These are phyloP conservation scores for Mucor racemosus DNA, from an alignment of 371 early-diverging fungal genomes.

Conservation along the genomic window DNA sequence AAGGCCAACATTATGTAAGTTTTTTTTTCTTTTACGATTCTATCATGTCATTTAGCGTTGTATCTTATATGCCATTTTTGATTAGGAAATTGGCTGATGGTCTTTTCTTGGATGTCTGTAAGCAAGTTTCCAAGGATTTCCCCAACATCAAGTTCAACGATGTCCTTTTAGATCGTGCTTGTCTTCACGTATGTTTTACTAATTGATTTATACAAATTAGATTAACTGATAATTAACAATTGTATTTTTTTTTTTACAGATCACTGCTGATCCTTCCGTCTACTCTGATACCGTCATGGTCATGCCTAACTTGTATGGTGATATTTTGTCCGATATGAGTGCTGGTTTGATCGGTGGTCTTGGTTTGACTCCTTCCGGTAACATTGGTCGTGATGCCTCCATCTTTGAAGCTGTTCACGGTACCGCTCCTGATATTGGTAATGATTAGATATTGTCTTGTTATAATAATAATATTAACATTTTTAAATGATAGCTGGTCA, in stretches of 20 bases:
- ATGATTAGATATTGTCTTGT: neutral
- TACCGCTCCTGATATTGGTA: constrained; percentile 94
- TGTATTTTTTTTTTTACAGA: constrained; percentile 59
- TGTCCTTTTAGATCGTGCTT: constrained; percentile 92
- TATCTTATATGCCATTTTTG: neutral
- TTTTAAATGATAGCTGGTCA: constrained; percentile 24
- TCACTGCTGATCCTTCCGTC: constrained; percentile 92
- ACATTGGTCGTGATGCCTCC: constrained; percentile 96
- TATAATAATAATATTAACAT: neutral
- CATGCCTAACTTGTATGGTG: constrained; percentile 99
- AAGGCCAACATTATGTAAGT: constrained; percentile 75
- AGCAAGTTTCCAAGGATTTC: constrained; percentile 91
- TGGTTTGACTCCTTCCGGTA: constrained; percentile 97
- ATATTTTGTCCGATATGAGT: constrained; percentile 96
- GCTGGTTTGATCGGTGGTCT: constrained; percentile 99
- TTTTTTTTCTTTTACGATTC: too few relatives aligned
- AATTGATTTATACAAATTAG: neutral
- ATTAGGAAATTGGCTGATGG: constrained; percentile 93
- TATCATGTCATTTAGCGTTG: too few relatives aligned
- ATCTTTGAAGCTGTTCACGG: constrained; percentile 99
- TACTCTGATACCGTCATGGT: constrained; percentile 96
- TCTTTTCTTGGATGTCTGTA: constrained; percentile 93
- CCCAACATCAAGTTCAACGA: constrained; percentile 93
- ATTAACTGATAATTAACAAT: too few relatives aligned
- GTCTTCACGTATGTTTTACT: constrained; percentile 66